Base-by-base conservation (phyloP, 2,329 filamentous ascomycete species). In the Phaeosphaeriaceae sp. region DNA sequence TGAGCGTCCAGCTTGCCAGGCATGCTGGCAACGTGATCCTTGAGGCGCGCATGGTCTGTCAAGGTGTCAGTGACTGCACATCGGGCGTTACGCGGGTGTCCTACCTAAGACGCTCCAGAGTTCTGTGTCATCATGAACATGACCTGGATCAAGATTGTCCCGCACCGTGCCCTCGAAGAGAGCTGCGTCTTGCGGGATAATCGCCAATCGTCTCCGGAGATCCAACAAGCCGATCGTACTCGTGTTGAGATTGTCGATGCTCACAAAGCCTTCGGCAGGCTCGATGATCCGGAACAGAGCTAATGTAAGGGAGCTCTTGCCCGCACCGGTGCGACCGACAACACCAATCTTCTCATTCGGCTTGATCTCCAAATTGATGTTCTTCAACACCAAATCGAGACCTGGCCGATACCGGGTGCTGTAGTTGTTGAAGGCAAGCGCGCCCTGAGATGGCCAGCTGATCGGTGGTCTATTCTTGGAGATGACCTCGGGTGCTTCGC, bases 281-380 rank as follows among this genome's bases (percentile, higher is more conserved):
- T 99, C 96, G 62, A 99, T 98, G 66, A 99, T 93, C 52, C 96
- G 89, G 86, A 99, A 99, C 20, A 99, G 83, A 1, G 95, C 89
- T 61, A 99, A 84, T 0, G 95, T 98, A 61, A 99, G 82, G 10
- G 93, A 97, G 60, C 92, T 96, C 82, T 99, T 99, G 73, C 95
- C 95, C 31, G 95, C 95, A 53, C 95, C 95, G 0, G 95, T 99
- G 49, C 95, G 90, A 54, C 95, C 95, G 31, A 99, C 95, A 11
- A 99, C 93, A 60, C 95, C 95, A 76, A 99, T 95, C 85, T 98
- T 99, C 82, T 99, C 95, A 73, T 93, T 92, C 5, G 94, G 89
- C 81, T 96, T 96, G 82, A 99, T 96, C 75, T 92, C 88, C 15
- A 99, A 83, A 70, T 87, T 94, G 79, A 99, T 88, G 74, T 97